Conservation (phyloP, 768 basidiomycete genomes). For the Suillus placidus region DNA sequence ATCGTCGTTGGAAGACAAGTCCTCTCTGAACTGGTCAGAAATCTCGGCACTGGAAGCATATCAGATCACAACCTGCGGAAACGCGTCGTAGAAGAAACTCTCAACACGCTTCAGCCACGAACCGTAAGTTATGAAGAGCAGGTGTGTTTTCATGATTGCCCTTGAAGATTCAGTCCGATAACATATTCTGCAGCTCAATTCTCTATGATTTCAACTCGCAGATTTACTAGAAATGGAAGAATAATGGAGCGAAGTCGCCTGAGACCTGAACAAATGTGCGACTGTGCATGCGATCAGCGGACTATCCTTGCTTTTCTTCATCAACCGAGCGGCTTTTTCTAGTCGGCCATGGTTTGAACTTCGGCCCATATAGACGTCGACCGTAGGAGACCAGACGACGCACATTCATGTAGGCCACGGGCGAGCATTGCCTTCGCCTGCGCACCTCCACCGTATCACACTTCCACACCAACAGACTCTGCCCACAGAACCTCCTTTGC, state of each 20-base stretch:
- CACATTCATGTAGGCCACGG: no score
- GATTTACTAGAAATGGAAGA: conserved; percentile 88
- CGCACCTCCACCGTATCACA: no score
- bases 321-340: no score
- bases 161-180: conserved; percentile 11
- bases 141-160: conserved; percentile 48
- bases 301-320: no score
- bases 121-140: conserved; percentile 96
- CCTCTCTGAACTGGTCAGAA: conserved; percentile 79
- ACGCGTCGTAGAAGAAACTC: conserved; percentile 73
- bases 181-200: conserved; percentile 61
- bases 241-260: conserved; percentile 92
- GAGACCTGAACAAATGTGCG: no score
- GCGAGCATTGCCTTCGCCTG: no score
- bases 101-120: conserved; percentile 70
- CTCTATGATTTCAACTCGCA: conserved; percentile 83
- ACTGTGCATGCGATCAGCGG: no score
- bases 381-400: no score
- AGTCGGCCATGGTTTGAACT: no score
- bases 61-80: conserved; percentile 62
- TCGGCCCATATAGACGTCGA: no score
- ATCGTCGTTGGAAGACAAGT: conserved; percentile 90
- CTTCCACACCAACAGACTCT: no score
- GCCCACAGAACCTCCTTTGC: no score
- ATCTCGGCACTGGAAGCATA: conserved; percentile 58